Evolutionary conservation across 2,329 filamentous ascomycete genomes (phyloP).

Genomic region (Nigrospora sphaerica): DNA sequence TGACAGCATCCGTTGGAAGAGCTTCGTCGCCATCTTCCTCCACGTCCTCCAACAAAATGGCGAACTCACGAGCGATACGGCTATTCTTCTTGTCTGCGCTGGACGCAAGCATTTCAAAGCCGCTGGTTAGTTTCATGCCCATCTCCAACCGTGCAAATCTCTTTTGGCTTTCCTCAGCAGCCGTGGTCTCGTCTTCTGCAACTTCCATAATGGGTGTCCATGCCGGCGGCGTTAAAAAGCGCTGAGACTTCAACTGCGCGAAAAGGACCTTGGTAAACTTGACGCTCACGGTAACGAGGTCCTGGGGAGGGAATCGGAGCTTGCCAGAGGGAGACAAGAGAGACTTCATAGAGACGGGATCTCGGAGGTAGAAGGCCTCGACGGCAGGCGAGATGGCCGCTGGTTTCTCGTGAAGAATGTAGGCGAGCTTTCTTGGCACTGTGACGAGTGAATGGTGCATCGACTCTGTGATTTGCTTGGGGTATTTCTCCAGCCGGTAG

Average conservation of each 20-base stretch:
- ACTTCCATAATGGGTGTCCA: slow-evolving; percentile 34
- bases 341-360: slow-evolving; percentile 67
- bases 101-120: slow-evolving; percentile 79
- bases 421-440: slow-evolving; percentile 76
- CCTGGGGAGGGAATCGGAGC: slow-evolving; percentile 64
- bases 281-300: slow-evolving; percentile 72
- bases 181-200: slow-evolving; percentile 13
- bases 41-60: slow-evolving; percentile 68
- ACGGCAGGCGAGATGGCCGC: slow-evolving; percentile 74
- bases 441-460: slow-evolving; percentile 69
- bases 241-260: slow-evolving; percentile 82
- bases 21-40: slow-evolving; percentile 57
- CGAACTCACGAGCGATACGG: slow-evolving; percentile 65
- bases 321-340: slow-evolving; percentile 48
- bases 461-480: slow-evolving; percentile 63
- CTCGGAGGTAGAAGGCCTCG: slow-evolving; percentile 88
- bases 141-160: slow-evolving; percentile 46
- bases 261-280: slow-evolving; percentile 85
- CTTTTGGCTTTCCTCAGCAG: slow-evolving; percentile 15
- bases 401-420: slow-evolving; percentile 68
- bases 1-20: slow-evolving; percentile 69
- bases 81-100: slow-evolving; percentile 63
- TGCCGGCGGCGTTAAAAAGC: slow-evolving; percentile 59
- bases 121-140: slow-evolving; percentile 85
- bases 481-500: slow-evolving; percentile 79